A percentile compares a stretch with the other conserved stretches of the same genome.
These are phyloP conservation scores for Scalesia atractyloides DNA, from an alignment of 129 eudicot species.

Conservation along the genomic window DNA sequence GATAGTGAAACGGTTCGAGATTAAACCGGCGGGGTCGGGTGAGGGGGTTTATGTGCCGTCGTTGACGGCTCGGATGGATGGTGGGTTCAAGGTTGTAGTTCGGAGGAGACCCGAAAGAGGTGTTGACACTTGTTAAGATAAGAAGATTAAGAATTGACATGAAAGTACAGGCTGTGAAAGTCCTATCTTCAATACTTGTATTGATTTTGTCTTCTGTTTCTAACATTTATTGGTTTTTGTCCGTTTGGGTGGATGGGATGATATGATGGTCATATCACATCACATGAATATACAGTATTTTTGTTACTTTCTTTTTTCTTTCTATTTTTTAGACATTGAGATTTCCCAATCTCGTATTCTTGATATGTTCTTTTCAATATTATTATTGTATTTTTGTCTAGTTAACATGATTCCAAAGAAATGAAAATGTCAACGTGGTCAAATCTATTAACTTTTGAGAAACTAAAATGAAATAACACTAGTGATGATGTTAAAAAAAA, in stretches of 20 bases:
- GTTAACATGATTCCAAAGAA: no score
- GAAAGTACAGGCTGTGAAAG: conserved; percentile 11
- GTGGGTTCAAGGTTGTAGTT: conserved; percentile 62
- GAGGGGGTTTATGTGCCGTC: conserved; percentile 58
- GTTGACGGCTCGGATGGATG: conserved; percentile 82
- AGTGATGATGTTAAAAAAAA: no score
- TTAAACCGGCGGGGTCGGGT: conserved; percentile 38
- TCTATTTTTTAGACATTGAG: no score
- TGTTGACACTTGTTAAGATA: conserved; percentile 14
- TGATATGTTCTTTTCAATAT: no score
- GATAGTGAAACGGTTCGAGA: conserved; percentile 49
- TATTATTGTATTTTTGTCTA: no score
- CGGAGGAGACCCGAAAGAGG: conserved; percentile 14
- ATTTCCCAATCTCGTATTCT: no score
- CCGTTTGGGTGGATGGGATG: neutral
- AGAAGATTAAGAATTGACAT: neutral
- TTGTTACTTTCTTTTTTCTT: neutral
- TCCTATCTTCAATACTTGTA: neutral
- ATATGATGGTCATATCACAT: neutral
- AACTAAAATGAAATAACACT: no score
- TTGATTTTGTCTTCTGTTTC: neutral
- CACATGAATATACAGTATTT: neutral
- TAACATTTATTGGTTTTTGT: neutral
- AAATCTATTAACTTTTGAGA: no score
- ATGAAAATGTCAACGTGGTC: no score